Base-by-base conservation (phyloP, 2,329 filamentous ascomycete genomes). In the Xylaria polymorpha region DNA sequence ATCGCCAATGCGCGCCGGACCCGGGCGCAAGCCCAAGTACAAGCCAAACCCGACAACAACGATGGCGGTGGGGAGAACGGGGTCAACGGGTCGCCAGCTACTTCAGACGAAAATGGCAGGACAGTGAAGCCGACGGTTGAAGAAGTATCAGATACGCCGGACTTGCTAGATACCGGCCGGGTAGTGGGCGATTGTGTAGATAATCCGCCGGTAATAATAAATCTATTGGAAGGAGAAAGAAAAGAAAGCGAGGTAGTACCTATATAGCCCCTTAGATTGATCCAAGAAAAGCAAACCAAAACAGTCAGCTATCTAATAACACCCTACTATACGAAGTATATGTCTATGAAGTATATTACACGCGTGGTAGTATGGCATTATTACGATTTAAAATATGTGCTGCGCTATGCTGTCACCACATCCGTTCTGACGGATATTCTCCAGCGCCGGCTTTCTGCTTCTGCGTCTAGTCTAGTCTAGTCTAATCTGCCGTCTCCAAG, bases 1-100 rank as follows among this genome's bases (percentile, higher is more conserved):
- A 95, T 98, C 74, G 91, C 90, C 2, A 90, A 87, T 74, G 96
- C 95, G 18, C 87, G 88, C 69, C 84, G 83, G 79, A 88, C 86
- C 74, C 87, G 83, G 75, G 73, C 73, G 56, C 83, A 81, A 41
- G 79, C 81, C 1, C 77, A 79, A 41, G 79, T 81, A 1, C 77
- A 79, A 50, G 78, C 78, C 22, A 80, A 75, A 41, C 62, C 63
- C 6, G 71, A 73, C 14, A 71, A 73, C 12, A 71, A 69, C 3
- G 60, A 39, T 6, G 68, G 59, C 4, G 80, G 66, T 6, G 71
- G n/a, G 12, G 72, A 61, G 57, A 72, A 74, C 12, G 67, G 64
- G 7, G 68, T 51, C 55, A 44, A 64, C 32, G 39, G 59, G 15
- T 22, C 58, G 10, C 12, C 29, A 29, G 4, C 35, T 39, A 43